Evolutionary conservation across 441 rosid genomes (phyloP), one percentile per base, ranked within the genome.

Genomic region (Corymbia citriodora): DNA sequence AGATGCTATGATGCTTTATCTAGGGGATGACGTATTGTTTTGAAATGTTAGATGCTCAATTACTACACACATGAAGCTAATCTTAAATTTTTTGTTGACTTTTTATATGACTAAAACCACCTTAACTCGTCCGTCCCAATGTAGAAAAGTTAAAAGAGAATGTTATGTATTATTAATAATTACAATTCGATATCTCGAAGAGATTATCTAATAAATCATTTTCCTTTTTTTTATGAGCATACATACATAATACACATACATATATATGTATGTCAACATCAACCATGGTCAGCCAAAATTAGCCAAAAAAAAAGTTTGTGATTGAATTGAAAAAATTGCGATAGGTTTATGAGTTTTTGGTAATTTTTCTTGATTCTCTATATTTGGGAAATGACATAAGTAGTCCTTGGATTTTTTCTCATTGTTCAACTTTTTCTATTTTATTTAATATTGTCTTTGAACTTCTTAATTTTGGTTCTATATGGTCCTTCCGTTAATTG

Each of bases 1-100:
- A 10, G n/a, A 40, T 40, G 50, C 5, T 13, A 3, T 40, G 9
- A 36, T 10, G 16, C 9, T 59, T 59, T 36, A 74, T 36, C 3
- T 0, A 1, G 29, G 40, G 16, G 5, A 10, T 11, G 3, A 21
- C 7, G 16, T 40, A 21, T 2, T 11, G 2, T 19, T 40, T 40
- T 19, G 5, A 74, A 40, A 72, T 8, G 49, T 12, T 10, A 70
- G 48, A 70, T 70, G 1, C 48, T 70, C 8, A 0, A 33, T 7
- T 36, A 10, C 36, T 59, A 18, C 19, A 36, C 10, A 18, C 4
- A 5, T 59, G 21, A 72, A 19, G 50, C 49, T 21, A 33, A 59
- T 10, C 1, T 72, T 19, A 23, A 72, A 72, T 72, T 36, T 36
- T 8, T 23, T 19, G 1, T 36, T 1, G 27, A 1, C 9, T 2